Evolutionary conservation across 495 filamentous ascomycete genomes (phyloP).

Genomic region (Daldinia bambusicola): DNA sequence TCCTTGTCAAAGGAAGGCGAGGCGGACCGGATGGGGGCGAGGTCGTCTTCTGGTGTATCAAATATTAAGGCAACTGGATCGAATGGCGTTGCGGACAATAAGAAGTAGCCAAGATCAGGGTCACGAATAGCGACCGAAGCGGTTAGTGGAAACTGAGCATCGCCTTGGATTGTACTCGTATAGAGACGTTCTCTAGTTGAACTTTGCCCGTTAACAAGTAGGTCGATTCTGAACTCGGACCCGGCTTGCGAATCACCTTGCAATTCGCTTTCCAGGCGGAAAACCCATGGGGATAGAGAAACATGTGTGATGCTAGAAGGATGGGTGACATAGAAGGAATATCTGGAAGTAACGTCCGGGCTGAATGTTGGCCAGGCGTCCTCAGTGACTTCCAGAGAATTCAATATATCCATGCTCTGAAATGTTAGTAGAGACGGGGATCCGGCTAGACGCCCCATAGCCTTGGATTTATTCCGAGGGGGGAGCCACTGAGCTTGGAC

Average conservation of each 20-base stretch:
- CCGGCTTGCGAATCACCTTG: conserved; percentile 70
- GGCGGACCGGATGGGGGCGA: conserved; percentile 46
- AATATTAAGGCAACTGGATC: conserved; percentile 73
- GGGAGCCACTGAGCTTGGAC: conserved; percentile 89
- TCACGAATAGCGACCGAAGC: conserved; percentile 75
- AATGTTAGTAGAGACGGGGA: conserved; percentile 59
- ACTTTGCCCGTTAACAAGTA: conserved; percentile 71
- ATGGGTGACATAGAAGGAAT: conserved; percentile 82
- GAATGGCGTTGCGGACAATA: conserved; percentile 74
- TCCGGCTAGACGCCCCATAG: conserved; percentile 46
- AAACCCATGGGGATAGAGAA: conserved; percentile 78
- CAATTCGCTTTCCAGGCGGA: conserved; percentile 79
- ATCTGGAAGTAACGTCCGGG: conserved; percentile 74
- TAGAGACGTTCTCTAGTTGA: conserved; percentile 70
- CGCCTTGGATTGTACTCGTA: conserved; percentile 53
- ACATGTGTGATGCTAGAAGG: conserved; percentile 74
- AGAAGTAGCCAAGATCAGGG: conserved; percentile 79
- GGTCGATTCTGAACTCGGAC: conserved; percentile 75
- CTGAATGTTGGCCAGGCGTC: conserved; percentile 79
- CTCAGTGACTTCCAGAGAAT: conserved; percentile 58
- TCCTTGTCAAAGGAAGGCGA: conserved; percentile 51
- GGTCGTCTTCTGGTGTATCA: conserved; percentile 68
- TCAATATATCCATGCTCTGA: conserved; percentile 70
- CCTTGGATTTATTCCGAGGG: conserved; percentile 59
- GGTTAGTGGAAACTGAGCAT: conserved; percentile 59